phyloP scores from a whole-genome alignment of 2,329 filamentous ascomycete species.

The Alternaria dauci region DNA sequence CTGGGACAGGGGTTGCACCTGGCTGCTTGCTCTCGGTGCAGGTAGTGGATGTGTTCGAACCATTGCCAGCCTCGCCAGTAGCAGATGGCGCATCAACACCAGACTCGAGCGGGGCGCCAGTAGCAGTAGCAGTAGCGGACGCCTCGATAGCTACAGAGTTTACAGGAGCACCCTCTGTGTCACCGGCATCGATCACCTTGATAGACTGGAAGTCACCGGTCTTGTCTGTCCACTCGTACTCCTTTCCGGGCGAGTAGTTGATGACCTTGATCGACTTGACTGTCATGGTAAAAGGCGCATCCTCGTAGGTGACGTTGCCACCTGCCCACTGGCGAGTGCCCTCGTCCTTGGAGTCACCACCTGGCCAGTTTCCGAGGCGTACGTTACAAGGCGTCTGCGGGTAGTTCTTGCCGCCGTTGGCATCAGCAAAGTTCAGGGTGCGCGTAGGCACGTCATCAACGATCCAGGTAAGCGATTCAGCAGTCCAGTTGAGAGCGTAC shows the following conservation, averaged over 20 bases:
- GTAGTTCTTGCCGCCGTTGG: conserved; percentile 67
- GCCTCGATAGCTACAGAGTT: conserved; percentile 36
- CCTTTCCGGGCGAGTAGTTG: conserved; percentile 61
- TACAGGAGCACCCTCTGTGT: conserved; percentile 42
- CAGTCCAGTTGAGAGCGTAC: conserved; percentile 78
- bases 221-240: conserved; percentile 61
- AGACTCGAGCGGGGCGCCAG: conserved; percentile 34
- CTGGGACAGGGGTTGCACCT: conserved; percentile 8
- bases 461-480: conserved; percentile 70
- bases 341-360: conserved; percentile 58
- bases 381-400: conserved; percentile 79
- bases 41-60: conserved; percentile 10
- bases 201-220: conserved; percentile 60
- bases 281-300: conserved; percentile 62
- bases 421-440: conserved; percentile 66
- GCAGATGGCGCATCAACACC: conserved; percentile 34
- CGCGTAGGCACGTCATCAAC: conserved; percentile 74
- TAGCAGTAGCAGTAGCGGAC: conserved; percentile 38
- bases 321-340: conserved; percentile 75
- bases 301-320: conserved; percentile 60
- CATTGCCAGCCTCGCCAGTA: conserved; percentile 15
- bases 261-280: conserved; percentile 61
- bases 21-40: conserved; percentile 21
- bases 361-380: conserved; percentile 58
- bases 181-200: conserved; percentile 51